Percentiles rank a stretch among this genome's conserved stretches.
Evolutionary conservation across 768 basidiomycete genomes (phyloP).

Genomic region (Crucibulum laeve): DNA sequence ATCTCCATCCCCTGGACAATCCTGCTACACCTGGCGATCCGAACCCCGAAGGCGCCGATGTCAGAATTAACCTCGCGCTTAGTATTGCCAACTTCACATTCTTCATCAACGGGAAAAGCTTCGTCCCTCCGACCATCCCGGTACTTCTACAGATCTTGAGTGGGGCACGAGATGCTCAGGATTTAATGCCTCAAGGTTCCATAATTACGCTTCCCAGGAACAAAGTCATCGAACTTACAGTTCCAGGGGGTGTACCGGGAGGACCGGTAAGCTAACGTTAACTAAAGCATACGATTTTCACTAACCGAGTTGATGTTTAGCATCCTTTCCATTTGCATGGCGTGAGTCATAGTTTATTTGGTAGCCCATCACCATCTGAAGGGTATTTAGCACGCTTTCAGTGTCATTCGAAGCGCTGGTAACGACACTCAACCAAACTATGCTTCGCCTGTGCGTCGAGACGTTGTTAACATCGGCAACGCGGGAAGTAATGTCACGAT

Average conservation of each 20-base stretch:
- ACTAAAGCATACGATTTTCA: background rate
- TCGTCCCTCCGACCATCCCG: constrained; percentile 29
- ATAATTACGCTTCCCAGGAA: constrained; percentile 30
- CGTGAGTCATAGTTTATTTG: constrained; percentile 15
- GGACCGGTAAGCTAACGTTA: constrained; percentile 10
- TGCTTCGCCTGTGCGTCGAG: constrained; percentile 33
- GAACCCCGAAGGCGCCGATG: constrained; percentile 24
- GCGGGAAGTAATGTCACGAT: constrained; percentile 36
- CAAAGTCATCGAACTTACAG: constrained; percentile 32
- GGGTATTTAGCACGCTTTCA: constrained; percentile 23
- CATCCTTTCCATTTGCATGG: constrained; percentile 37
- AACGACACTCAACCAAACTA: constrained; percentile 22
- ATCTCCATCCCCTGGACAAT: constrained; percentile 14
- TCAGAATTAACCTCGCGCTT: constrained; percentile 6
- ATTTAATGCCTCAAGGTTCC: constrained; percentile 22
- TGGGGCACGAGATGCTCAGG: constrained; percentile 27
- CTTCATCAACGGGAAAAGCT: constrained; percentile 24
- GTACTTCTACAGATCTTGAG: constrained; percentile 41
- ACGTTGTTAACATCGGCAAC: constrained; percentile 23
- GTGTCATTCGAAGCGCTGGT: constrained; percentile 28
- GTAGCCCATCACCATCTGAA: background rate
- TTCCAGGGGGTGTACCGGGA: constrained; percentile 20
- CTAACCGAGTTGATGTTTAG: constrained; percentile 1
- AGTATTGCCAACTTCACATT: constrained; percentile 12
- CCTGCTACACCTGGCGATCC: constrained; percentile 23